phyloP scores from a whole-genome alignment of 108 stramenopile species.

The Cyclotella distinguenda region DNA sequence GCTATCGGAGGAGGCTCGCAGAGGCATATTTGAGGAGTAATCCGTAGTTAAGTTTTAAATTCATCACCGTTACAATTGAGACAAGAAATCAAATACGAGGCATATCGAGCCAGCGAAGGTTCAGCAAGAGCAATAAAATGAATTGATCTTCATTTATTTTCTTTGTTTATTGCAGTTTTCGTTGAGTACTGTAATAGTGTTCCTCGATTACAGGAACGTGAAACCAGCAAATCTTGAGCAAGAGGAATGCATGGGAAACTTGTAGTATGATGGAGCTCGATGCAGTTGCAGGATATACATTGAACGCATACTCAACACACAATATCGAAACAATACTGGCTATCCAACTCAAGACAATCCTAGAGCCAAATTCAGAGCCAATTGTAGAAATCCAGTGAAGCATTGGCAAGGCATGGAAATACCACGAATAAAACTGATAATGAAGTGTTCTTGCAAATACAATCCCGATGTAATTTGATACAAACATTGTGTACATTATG shows the following conservation, averaged over 20 bases:
- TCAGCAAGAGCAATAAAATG: no score
- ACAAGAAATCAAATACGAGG: no score
- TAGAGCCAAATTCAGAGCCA: conserved; percentile 11
- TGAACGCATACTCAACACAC: conserved; percentile 83
- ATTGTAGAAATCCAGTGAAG: conserved; percentile 59
- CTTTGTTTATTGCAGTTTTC: not conserved
- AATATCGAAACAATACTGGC: conserved; percentile 23
- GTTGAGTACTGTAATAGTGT: not conserved
- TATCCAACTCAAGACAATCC: conserved; percentile 37
- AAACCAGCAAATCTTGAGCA: conserved; percentile 24
- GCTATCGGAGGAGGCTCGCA: conserved; percentile 29
- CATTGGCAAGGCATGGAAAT: conserved; percentile 84
- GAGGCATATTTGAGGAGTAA: conserved; percentile 22
- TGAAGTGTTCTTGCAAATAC: conserved; percentile 93
- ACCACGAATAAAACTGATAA: conserved; percentile 98
- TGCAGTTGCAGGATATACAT: conserved; percentile 90
- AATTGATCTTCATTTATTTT: no score
- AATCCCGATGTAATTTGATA: conserved; percentile 95
- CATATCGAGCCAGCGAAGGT: no score
- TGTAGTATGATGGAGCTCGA: conserved; percentile 82
- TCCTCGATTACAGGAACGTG: conserved; percentile 14
- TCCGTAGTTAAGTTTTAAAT: conserved; percentile 4
- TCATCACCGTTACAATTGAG: not conserved
- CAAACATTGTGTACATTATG: conserved; percentile 75
- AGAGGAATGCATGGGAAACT: conserved; percentile 58